phyloP scores from a whole-genome alignment of 768 basidiomycete species.

The Gymnopilus junonius region DNA sequence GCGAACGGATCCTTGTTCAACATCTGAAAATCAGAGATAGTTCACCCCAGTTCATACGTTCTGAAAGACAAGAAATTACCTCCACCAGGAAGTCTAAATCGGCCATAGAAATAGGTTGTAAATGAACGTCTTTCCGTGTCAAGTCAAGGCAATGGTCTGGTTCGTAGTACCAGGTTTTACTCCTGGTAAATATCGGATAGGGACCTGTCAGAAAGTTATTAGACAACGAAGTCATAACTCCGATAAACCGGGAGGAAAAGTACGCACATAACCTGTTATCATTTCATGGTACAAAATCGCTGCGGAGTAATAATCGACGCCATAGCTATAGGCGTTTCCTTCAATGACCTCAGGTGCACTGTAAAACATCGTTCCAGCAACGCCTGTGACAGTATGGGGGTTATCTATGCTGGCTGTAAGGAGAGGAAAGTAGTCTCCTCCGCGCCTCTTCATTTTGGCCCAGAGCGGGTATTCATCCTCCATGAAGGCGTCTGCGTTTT shows the following conservation, averaged over 20 bases:
- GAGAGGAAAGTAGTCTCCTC: constrained; percentile 22
- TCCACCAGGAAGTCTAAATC: constrained; percentile 20
- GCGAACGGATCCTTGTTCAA: constrained; percentile 17
- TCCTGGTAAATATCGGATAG: neutral
- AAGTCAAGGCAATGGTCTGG: constrained; percentile 11
- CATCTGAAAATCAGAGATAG: constrained; percentile 11
- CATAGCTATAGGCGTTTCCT: constrained; percentile 67
- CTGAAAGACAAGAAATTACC: neutral
- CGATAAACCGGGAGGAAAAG: neutral
- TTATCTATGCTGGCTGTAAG: constrained; percentile 24
- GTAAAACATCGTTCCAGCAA: constrained; percentile 92
- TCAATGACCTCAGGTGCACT: constrained; percentile 94
- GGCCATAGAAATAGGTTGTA: constrained; percentile 17
- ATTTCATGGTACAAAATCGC: constrained; percentile 25
- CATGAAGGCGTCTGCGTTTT: constrained; percentile 15
- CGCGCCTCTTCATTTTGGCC: constrained; percentile 9
- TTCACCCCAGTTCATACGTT: neutral
- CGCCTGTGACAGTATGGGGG: constrained; percentile 17
- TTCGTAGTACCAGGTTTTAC: constrained; percentile 1
- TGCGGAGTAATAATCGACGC: constrained; percentile 27
- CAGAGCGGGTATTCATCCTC: constrained; percentile 24
- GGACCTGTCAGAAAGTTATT: constrained; percentile 1
- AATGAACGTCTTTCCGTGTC: constrained; percentile 16
- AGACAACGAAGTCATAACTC: neutral
- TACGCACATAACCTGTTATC: constrained; percentile 24